A percentile compares a stretch with the other conserved stretches of the same genome.
phyloP scores from a whole-genome alignment of 441 rosid species.

The Daphne laureola region DNA sequence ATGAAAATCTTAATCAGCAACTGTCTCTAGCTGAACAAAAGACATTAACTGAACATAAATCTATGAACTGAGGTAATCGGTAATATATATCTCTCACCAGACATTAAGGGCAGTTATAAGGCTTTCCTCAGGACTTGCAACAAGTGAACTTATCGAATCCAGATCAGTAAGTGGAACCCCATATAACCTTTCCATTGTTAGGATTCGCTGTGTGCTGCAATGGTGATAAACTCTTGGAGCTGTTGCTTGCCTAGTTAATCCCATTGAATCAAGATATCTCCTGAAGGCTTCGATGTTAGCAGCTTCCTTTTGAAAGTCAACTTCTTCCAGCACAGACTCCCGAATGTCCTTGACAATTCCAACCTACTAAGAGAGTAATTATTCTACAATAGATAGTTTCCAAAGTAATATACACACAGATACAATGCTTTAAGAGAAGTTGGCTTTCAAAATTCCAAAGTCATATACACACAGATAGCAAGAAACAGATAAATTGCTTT shows the following conservation, averaged over 20 bases:
- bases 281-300: conserved; percentile 69
- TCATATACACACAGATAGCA: too few species aligned
- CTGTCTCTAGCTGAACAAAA: too few species aligned
- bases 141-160: conserved; percentile 85
- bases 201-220: conserved; percentile 76
- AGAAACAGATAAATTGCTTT: too few species aligned
- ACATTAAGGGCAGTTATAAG: conserved; percentile 95
- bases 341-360: conserved; percentile 87
- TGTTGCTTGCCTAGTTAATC: conserved; percentile 85
- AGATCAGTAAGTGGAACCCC: conserved; percentile 99
- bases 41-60: too few species aligned
- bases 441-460: too few species aligned
- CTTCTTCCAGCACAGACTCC: conserved; percentile 98
- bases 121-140: conserved; percentile 82
- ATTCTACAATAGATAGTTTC: conserved; percentile 14
- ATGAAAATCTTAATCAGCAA: not conserved
- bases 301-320: conserved; percentile 90
- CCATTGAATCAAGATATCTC: conserved; percentile 84
- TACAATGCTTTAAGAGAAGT: too few species aligned
- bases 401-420: not conserved
- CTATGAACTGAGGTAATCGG: too few species aligned
- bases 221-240: conserved; percentile 85
- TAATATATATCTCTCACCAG: conserved; percentile 48
- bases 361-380: conserved; percentile 41
- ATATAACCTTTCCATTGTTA: conserved; percentile 98